Conservation (phyloP, 2,329 filamentous ascomycete genomes). For the Emmonsia crescens region DNA sequence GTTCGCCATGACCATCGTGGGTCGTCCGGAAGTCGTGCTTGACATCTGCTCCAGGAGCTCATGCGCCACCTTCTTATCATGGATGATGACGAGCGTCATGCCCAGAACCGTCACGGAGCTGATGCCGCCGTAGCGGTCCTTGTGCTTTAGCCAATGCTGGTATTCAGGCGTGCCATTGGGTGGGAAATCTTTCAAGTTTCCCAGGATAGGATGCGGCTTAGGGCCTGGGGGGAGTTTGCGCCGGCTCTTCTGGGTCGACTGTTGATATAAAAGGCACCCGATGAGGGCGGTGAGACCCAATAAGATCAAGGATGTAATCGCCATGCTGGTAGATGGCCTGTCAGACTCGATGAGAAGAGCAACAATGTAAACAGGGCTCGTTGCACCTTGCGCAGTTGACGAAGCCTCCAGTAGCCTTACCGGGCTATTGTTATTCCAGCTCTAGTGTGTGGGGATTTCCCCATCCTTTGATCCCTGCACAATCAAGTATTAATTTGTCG, state of each 20-base stretch:
- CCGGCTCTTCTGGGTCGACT: conserved; percentile 3
- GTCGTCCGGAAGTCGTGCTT: conserved; percentile 23
- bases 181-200: conserved; percentile 42
- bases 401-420: neutral
- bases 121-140: conserved; percentile 31
- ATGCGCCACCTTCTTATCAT: conserved; percentile 21
- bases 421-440: neutral
- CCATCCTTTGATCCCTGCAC: neutral
- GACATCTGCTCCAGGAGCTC: conserved; percentile 23
- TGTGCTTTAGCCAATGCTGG: conserved; percentile 36
- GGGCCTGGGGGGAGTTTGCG: conserved; percentile 41
- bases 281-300: neutral
- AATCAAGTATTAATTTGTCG: neutral
- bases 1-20: conserved; percentile 18
- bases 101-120: conserved; percentile 30
- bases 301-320: conserved; percentile 1
- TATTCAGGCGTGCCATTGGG: conserved; percentile 27
- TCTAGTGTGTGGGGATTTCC: neutral
- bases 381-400: no score
- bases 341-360: neutral
- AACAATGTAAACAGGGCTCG: no score
- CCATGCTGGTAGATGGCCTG: neutral
- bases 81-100: conserved; percentile 28
- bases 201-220: conserved; percentile 37
- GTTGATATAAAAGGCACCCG: neutral